Conservation (phyloP, 257 asterid species). For the Handroanthus guayacan region DNA sequence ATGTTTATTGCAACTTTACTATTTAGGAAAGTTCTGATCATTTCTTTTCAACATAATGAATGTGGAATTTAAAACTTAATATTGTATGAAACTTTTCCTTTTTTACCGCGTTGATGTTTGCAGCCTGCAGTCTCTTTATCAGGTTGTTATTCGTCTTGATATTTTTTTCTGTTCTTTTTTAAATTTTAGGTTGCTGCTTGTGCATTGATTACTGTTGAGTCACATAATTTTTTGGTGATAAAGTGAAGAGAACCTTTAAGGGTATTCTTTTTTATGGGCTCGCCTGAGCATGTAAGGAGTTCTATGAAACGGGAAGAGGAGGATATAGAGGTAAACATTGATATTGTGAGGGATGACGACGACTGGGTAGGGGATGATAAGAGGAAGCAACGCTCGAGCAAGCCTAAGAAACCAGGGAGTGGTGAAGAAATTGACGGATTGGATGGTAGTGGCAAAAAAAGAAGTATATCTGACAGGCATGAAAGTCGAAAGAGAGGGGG, state of each 20-base stretch:
- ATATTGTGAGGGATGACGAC: conserved; percentile 66
- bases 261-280: conserved; percentile 64
- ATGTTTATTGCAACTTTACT: not conserved
- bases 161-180: not conserved
- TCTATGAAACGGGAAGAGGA: conserved; percentile 62
- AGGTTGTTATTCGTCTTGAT: conserved; percentile 23
- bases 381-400: conserved; percentile 60
- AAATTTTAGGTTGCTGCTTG: conserved; percentile 37
- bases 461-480: conserved; percentile 60
- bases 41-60: conserved; percentile 2
- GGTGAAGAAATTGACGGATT: conserved; percentile 69
- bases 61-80: not conserved
- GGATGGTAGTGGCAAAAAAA: conserved; percentile 68
- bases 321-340: conserved; percentile 74
- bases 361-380: conserved; percentile 67
- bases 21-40: not conserved
- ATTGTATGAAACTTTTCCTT: not conserved
- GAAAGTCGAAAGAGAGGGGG: conserved; percentile 79
- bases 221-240: conserved; percentile 23
- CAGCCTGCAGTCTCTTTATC: not conserved
- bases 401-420: conserved; percentile 59
- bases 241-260: conserved; percentile 38
- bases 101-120: not conserved
- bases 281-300: conserved; percentile 66
- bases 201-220: conserved; percentile 24